A percentile compares a stretch with the other conserved stretches of the same genome.
These are phyloP conservation scores for Cladosporium austrohemisphaericum DNA, from an alignment of 2,329 filamentous ascomycete genomes.

Conservation along the genomic window DNA sequence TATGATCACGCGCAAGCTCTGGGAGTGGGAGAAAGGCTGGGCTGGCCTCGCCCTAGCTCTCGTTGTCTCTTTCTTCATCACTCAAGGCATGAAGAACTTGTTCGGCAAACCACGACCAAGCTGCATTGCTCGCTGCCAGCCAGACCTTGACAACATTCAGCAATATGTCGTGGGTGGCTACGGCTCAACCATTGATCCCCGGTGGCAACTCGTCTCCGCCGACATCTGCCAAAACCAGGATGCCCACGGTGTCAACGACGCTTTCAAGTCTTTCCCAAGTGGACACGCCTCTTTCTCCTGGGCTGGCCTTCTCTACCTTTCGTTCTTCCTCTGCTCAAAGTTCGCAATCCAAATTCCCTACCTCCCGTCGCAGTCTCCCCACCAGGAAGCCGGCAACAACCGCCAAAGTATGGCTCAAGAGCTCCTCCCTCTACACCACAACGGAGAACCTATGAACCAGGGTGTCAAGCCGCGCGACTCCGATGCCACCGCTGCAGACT, in stretches of 20 bases:
- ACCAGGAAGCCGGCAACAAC: conserved; percentile 2
- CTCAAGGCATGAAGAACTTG: conserved; percentile 76
- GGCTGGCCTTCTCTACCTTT: conserved; percentile 77
- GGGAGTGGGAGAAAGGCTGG: conserved; percentile 83
- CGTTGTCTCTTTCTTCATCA: conserved; percentile 72
- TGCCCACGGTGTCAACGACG: conserved; percentile 63
- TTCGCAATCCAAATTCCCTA: conserved; percentile 72
- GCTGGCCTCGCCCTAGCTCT: conserved; percentile 74
- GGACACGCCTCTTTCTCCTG: conserved; percentile 73
- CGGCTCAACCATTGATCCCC: conserved; percentile 46
- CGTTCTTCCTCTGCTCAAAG: conserved; percentile 81
- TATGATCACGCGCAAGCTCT: conserved; percentile 77
- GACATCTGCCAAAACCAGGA: conserved; percentile 70
- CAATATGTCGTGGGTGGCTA: conserved; percentile 62
- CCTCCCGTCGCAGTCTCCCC: conserved; percentile 49
- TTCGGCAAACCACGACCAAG: conserved; percentile 64
- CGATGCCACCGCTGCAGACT: not conserved
- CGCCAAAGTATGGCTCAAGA: conserved; percentile 20
- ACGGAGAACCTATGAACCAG: conserved; percentile 15
- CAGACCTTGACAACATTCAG: conserved; percentile 62
- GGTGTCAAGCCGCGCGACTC: conserved; percentile 9
- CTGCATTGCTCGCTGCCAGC: conserved; percentile 67
- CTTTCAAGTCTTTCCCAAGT: conserved; percentile 79
- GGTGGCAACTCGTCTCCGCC: conserved; percentile 68
- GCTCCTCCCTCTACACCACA: conserved; percentile 27